phyloP scores from a whole-genome alignment of 257 asterid genomes.

The Buddleja alternifolia region DNA sequence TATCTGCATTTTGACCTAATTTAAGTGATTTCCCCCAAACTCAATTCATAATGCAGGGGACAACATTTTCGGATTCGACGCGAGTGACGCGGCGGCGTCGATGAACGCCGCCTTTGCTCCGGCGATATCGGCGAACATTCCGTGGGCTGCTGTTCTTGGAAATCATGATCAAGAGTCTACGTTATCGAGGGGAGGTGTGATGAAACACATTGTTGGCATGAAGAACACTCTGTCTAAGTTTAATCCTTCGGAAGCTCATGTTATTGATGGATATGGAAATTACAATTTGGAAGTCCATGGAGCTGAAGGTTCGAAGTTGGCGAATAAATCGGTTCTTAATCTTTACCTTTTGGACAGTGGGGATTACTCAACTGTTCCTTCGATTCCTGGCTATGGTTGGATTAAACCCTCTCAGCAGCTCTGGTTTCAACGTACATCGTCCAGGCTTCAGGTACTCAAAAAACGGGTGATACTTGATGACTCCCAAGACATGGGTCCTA shows the following conservation, averaged over 20 bases:
- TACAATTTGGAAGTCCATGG: constrained; percentile 89
- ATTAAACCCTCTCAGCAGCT: constrained; percentile 88
- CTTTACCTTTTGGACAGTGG: constrained; percentile 91
- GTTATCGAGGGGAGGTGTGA: constrained; percentile 74
- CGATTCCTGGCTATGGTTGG: constrained; percentile 91
- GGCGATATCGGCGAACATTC: constrained; percentile 67
- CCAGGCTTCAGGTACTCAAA: constrained; percentile 71
- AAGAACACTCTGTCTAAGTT: constrained; percentile 73
- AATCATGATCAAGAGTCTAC: constrained; percentile 94
- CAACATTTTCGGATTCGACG: constrained; percentile 79
- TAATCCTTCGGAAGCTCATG: constrained; percentile 58
- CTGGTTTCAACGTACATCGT: constrained; percentile 80
- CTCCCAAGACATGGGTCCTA: too few species aligned
- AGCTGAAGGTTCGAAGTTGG: constrained; percentile 49
- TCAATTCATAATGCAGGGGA: constrained; percentile 63
- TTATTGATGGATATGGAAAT: constrained; percentile 87
- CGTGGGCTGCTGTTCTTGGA: constrained; percentile 96
- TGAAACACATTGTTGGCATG: constrained; percentile 73
- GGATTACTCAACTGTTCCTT: constrained; percentile 81
- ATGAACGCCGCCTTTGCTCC: constrained; percentile 88
- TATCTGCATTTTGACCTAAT: too few species aligned
- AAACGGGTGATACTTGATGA: too few species aligned
- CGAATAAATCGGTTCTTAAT: constrained; percentile 78
- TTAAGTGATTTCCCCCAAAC: too few species aligned
- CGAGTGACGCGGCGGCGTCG: constrained; percentile 67